Base-by-base conservation (phyloP, 768 basidiomycete species). In the Imleria badia region DNA sequence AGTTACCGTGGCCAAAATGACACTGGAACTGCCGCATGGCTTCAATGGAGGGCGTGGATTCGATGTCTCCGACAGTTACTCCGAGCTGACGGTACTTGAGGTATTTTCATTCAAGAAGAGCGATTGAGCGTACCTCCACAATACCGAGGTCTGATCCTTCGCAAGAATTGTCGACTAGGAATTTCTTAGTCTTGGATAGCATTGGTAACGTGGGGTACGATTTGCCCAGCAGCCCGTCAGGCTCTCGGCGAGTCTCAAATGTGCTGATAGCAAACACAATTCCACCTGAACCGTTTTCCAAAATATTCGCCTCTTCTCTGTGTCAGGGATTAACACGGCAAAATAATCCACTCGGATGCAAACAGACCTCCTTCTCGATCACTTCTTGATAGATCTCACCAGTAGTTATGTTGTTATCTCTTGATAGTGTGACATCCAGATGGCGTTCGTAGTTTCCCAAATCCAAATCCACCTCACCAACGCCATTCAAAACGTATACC, bases 21-120 rank as follows among this genome's bases (percentile, higher is more conserved):
- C 98, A 98, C 68, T 99, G 96, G 80, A 99, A 99, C 71, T 99
- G 96, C n/a, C 96, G 86, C 89, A 99, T 94, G 1, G 96, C 96
- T 72, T 99, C 96, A 44, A 99, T 80, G 72, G 98, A 99, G 3
- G 96, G 96, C 4, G 95, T 94, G 7, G 94, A 97, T 66, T 99
- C 96, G 69, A 99, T 99, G 66, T 99, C 96, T 42, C 96, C 96
- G 15, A 99, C 96, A 0, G 96, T 99, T 20, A 96, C 96, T 52
- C 96, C 96, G 57, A 99, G 89, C 93, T 95, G 57, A 19, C 7
- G 17, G 36, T 6, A 17, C 20, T 34, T 61, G 51, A 65, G 46
- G 49, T 3, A 13, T 29, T 36, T 52, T 15, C n/a, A 33, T 20
- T 51, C 33, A 38, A 48, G 41, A 36, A 26, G n/a, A 47, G 48